Conservation (phyloP, 441 rosid genomes). For the Adansonia madagascariensis region DNA sequence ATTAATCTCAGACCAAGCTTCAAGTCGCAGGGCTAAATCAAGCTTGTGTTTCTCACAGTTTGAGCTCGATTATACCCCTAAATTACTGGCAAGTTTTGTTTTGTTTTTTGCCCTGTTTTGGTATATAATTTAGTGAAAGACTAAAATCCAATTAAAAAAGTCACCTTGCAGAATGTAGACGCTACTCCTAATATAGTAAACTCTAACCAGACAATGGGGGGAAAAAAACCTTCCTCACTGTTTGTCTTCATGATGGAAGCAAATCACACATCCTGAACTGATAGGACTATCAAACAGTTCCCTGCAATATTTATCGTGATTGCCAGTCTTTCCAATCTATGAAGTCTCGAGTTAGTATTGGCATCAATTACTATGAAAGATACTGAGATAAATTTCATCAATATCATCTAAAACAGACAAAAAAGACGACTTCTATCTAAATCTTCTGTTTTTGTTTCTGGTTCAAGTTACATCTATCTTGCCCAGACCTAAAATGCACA, state of each 20-base stretch:
- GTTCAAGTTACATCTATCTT: slow-evolving; percentile 4
- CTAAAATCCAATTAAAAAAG: too few species aligned
- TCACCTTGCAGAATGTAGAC: background rate
- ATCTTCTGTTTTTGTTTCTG: background rate
- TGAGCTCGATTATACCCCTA: too few species aligned
- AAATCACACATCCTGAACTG: background rate
- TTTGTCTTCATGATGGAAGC: background rate
- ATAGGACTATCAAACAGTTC: background rate
- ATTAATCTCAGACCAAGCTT: too few species aligned
- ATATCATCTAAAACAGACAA: background rate
- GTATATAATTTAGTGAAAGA: too few species aligned
- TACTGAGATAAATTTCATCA: too few species aligned
- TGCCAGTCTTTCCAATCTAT: background rate
- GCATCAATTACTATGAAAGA: too few species aligned
- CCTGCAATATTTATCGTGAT: background rate
- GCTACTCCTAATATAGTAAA: too few species aligned
- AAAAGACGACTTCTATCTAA: too few species aligned
- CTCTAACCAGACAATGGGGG: background rate
- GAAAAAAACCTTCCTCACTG: background rate
- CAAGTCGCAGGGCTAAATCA: too few species aligned
- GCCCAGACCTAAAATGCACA: background rate
- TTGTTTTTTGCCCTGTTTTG: too few species aligned
- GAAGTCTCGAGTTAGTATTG: background rate
- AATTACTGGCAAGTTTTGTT: too few species aligned
- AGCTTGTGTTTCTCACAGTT: too few species aligned